Evolutionary conservation across 2,329 filamentous ascomycete species (phyloP), one percentile per base, ranked within the genome.

Genomic region (Rachicladosporium sp.): DNA sequence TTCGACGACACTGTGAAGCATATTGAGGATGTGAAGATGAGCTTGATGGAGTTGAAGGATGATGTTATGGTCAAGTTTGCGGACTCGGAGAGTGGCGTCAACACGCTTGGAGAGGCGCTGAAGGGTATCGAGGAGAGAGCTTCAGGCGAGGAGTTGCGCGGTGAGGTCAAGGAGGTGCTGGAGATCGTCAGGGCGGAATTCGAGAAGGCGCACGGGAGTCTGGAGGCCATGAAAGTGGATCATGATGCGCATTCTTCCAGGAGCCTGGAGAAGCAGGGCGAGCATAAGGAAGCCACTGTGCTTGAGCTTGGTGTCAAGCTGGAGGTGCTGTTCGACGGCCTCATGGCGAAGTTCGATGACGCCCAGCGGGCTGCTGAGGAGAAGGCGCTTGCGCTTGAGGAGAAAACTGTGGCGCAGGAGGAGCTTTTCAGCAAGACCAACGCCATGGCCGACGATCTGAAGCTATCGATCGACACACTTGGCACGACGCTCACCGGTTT

Each of bases 301-400:
- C 56, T 66, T 10, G 71, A 73, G 21, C 57, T 80, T 15, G 63
- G 65, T 4, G 60, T 65, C 37, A 77, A 76, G 59, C 66, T 80
- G 31, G 76, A 94, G 45, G 82, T 87, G 53, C 87, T 86, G 56
- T 77, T 95, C 50, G 74, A 74, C 43, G 83, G 87, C 47, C 69
- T 98, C 15, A 76, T 93, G 58, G 69, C 73, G 49, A 95, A 93
- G 58, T 93, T 94, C 54, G 88, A 95, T 40, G 85, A 91, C 44
- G 80, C 88, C 46, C 82, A 93, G 54, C 65, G 73, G 12, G 68
- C 76, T 6, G 72, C 85, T 23, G 82, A 93, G 33, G 80, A 83
- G 35, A 82, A 82, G 50, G 74, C 78, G 36, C 78, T 79, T 47
- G 73, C 80, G 29, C 76, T 78, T 39, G 85, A 89, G 50, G 79